phyloP scores from a whole-genome alignment of 768 basidiomycete species.

The Hysterangium stoloniferum region DNA sequence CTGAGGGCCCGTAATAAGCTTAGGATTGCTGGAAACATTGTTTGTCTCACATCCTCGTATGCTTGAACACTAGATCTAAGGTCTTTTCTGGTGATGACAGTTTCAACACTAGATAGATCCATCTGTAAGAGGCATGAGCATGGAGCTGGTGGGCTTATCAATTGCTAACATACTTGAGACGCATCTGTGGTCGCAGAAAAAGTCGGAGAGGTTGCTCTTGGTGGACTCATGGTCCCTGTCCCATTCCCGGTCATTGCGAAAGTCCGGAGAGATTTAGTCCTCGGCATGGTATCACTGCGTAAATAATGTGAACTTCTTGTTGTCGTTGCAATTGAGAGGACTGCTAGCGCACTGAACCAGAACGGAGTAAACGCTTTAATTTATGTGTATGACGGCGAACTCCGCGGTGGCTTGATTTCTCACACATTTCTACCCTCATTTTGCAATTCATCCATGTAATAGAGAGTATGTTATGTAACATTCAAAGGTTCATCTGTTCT shows the following conservation, averaged over 20 bases:
- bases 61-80: conserved; percentile 71
- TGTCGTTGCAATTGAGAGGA: not conserved
- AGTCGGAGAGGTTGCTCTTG: conserved; percentile 63
- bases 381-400: too few relatives aligned
- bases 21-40: not conserved
- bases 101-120: conserved; percentile 47
- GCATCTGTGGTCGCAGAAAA: conserved; percentile 76
- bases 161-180: conserved; percentile 28
- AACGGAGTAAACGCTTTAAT: too few relatives aligned
- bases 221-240: conserved; percentile 23
- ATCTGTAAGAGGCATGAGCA: conserved; percentile 48
- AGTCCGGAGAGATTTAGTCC: conserved; percentile 50
- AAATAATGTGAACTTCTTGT: not conserved
- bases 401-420: too few relatives aligned
- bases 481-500: too few relatives aligned
- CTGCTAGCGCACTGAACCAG: too few relatives aligned
- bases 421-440: too few relatives aligned
- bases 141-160: not conserved
- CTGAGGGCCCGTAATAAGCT: not conserved
- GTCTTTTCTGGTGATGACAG: conserved; percentile 76
- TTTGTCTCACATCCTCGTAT: conserved; percentile 71
- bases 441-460: too few relatives aligned
- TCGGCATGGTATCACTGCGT: conserved; percentile 40
- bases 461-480: too few relatives aligned
- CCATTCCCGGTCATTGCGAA: conserved; percentile 34